These are phyloP conservation scores for Blastobotrys ciferrii DNA, from an alignment of 1,139 yeast species.

Conservation along the genomic window DNA sequence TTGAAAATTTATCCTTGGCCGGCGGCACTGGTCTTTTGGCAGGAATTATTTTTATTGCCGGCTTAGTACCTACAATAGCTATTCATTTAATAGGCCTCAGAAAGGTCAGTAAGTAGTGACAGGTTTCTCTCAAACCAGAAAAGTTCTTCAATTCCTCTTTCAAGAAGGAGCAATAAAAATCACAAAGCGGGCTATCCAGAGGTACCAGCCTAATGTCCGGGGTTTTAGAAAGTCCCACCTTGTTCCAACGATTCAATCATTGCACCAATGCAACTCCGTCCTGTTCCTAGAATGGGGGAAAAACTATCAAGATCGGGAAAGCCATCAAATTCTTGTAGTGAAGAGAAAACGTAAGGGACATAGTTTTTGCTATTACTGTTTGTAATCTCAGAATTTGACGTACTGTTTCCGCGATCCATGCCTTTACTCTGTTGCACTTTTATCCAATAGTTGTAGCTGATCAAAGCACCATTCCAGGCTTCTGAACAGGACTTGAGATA, in stretches of 20 bases:
- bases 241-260: not conserved
- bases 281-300: not conserved
- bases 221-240: too few species aligned
- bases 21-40: conserved; percentile 21
- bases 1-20: conserved; percentile 23
- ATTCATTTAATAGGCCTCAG: not conserved
- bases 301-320: conserved; percentile 3
- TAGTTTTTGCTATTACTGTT: not conserved
- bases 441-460: conserved; percentile 2
- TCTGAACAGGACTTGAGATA: conserved; percentile 5
- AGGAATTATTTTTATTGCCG: not conserved
- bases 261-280: not conserved
- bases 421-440: not conserved
- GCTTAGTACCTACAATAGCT: not conserved
- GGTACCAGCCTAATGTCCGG: not conserved
- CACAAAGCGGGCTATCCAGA: not conserved
- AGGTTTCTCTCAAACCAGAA: not conserved
- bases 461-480: conserved; percentile 4
- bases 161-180: not conserved
- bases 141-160: not conserved
- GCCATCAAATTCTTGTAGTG: conserved; percentile 1
- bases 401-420: too few species aligned
- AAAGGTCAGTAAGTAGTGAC: not conserved
- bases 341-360: conserved; percentile 3
- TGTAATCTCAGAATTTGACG: not conserved